Evolutionary conservation across 768 basidiomycete species (phyloP), one percentile per base, ranked within the genome.

Genomic region (Cystofilobasidium macerans): DNA sequence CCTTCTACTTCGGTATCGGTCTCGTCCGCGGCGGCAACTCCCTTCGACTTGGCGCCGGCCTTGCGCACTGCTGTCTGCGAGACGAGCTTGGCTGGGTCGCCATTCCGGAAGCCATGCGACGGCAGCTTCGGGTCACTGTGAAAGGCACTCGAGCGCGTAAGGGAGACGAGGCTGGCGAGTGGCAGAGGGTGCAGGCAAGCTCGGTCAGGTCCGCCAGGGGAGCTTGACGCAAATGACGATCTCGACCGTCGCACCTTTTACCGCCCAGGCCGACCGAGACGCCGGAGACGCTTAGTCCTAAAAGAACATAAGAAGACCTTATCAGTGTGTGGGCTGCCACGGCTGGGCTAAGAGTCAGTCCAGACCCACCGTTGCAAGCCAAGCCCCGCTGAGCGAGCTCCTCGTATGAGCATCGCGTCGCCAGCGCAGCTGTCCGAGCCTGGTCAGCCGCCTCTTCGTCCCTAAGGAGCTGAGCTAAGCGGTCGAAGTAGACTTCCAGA

Each of bases 241-340:
- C n/a, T n/a, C n/a, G n/a, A 14, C 14, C 13, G 28, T 7, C 65
- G 22, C 3, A 57, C 61, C 57, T 48, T 79, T 92, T 93, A 32
- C 92, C 93, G 32, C 91, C 93, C 5, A 97, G 81, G 3, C 93
- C 94, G 22, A 95, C 81, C 59, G 82, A 84, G n/a, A 91, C 80
- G 30, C 81, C 80, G 0, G 82, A 80, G 1, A 89, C 77, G 1
- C 87, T 84, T 6, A 97, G 79, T 18, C 65, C 59, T 66, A 30
- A 36, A 26, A 35, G 18, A 4, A 60, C 24, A 57, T 7, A 32
- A 4, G 18, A 8, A 8, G 22, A 3, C 16, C 14, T 2, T 2
- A 22, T 56, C 45, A 47, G n/a, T 20, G 1, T 43, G n/a, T 32
- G 11, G 38, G 42, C 42, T 28, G n/a, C 26, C 16, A 36, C 36